phyloP scores from a whole-genome alignment of 2,329 filamentous ascomycete genomes.

The Aspergillus carbonarius region DNA sequence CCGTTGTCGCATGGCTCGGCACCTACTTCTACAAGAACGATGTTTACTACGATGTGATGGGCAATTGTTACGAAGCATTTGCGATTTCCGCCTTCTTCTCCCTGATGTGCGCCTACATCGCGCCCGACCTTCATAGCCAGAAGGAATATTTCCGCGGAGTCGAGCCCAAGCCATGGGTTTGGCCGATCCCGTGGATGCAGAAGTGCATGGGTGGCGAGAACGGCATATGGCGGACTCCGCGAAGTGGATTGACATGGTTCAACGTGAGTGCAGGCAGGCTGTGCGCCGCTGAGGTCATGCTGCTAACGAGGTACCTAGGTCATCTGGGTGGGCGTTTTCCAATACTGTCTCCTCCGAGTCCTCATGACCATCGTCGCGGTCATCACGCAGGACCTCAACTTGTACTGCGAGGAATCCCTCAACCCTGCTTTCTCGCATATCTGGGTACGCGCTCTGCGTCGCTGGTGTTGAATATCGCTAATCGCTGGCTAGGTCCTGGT shows the following conservation, averaged over 20 bases:
- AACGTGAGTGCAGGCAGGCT: slow-evolving; percentile 54
- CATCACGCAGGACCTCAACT: slow-evolving; percentile 64
- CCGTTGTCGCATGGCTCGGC: slow-evolving; percentile 70
- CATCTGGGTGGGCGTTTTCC: slow-evolving; percentile 77
- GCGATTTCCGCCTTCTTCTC: slow-evolving; percentile 85
- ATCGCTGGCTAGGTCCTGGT: slow-evolving; percentile 55
- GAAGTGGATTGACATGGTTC: slow-evolving; percentile 84
- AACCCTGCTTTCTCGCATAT: slow-evolving; percentile 78
- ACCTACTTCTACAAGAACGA: slow-evolving; percentile 73
- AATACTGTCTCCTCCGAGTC: slow-evolving; percentile 80
- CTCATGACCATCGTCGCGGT: slow-evolving; percentile 77
- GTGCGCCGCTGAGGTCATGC: neutral
- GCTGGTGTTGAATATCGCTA: neutral
- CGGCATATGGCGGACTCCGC: slow-evolving; percentile 70
- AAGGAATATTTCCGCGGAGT: slow-evolving; percentile 77
- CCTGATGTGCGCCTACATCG: slow-evolving; percentile 76
- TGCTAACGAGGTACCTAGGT: slow-evolving; percentile 16
- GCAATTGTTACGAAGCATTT: slow-evolving; percentile 87
- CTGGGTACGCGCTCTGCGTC: slow-evolving; percentile 60
- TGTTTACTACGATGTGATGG: slow-evolving; percentile 77
- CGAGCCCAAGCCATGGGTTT: slow-evolving; percentile 69
- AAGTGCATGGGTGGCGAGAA: slow-evolving; percentile 68
- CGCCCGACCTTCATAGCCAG: slow-evolving; percentile 73
- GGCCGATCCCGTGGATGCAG: slow-evolving; percentile 68
- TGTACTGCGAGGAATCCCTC: slow-evolving; percentile 77